These are phyloP conservation scores for Candida golubevii DNA, from an alignment of 805 yeast species.

Conservation along the genomic window DNA sequence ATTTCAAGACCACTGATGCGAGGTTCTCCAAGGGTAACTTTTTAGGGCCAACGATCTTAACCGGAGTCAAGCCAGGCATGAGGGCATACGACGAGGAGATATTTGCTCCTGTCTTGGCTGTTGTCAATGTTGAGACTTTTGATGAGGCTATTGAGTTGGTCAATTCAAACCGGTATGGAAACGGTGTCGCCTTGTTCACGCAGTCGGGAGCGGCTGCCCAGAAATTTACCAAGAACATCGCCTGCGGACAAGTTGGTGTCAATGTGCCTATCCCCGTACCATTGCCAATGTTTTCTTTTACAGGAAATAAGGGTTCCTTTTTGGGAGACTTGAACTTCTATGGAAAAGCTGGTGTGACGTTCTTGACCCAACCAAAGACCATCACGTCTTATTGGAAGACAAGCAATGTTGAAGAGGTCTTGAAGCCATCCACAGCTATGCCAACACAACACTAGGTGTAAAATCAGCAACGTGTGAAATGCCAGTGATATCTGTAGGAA, in stretches of 20 bases:
- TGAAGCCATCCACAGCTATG: slow-evolving; percentile 60
- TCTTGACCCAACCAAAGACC: slow-evolving; percentile 72
- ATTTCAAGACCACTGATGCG: slow-evolving; percentile 35
- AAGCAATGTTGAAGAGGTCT: slow-evolving; percentile 42
- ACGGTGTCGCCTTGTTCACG: slow-evolving; percentile 69
- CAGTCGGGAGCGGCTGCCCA: slow-evolving; percentile 66
- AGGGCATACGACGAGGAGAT: slow-evolving; percentile 70
- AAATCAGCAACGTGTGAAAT: too few relatives aligned
- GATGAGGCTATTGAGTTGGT: slow-evolving; percentile 66
- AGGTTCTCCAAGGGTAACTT: slow-evolving; percentile 55
- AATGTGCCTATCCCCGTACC: slow-evolving; percentile 82
- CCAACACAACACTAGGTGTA: slow-evolving; percentile 49
- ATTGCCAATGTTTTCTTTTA: slow-evolving; percentile 75
- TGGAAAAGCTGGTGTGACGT: slow-evolving; percentile 70
- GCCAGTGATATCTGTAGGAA: too few relatives aligned
- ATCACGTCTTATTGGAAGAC: slow-evolving; percentile 66
- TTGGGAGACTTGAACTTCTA: slow-evolving; percentile 76
- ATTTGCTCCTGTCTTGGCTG: slow-evolving; percentile 70
- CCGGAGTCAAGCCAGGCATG: slow-evolving; percentile 63
- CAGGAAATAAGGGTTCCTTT: slow-evolving; percentile 72
- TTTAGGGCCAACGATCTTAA: slow-evolving; percentile 65
- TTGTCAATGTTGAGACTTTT: slow-evolving; percentile 57
- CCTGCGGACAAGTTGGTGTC: slow-evolving; percentile 74
- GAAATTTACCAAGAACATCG: slow-evolving; percentile 62
- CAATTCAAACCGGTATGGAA: slow-evolving; percentile 58